These are phyloP conservation scores for Pythium rhizo-oryzae DNA, from an alignment of 352 stramenopile species.

Conservation along the genomic window DNA sequence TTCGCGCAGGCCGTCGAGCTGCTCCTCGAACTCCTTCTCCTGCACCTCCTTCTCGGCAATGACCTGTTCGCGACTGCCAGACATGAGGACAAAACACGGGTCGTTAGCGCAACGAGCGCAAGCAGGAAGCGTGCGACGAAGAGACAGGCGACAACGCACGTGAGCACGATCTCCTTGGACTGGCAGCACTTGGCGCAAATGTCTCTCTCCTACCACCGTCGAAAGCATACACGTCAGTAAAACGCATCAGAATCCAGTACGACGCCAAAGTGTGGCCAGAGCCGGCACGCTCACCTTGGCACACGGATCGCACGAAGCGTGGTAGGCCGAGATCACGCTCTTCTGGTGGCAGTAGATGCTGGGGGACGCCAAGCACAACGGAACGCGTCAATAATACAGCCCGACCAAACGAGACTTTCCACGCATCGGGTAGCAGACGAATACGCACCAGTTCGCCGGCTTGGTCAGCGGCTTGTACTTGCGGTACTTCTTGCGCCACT, in stretches of 20 bases:
- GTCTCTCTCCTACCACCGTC: conserved; percentile 52
- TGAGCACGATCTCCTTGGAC: conserved; percentile 72
- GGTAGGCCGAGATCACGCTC: conserved; percentile 94
- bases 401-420: too few relatives aligned
- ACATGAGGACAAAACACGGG: too few relatives aligned
- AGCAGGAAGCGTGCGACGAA: too few relatives aligned
- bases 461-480: conserved; percentile 98
- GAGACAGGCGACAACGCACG: too few relatives aligned
- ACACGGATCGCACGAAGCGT: conserved; percentile 93
- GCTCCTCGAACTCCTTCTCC: conserved; percentile 51
- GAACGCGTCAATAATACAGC: not conserved
- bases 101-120: too few relatives aligned
- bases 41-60: conserved; percentile 46
- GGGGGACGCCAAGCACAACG: conserved; percentile 17
- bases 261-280: not conserved
- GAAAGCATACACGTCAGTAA: conserved; percentile 1
- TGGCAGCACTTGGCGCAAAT: conserved; percentile 91
- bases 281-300: conserved; percentile 51
- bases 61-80: conserved; percentile 62
- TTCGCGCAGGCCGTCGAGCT: conserved; percentile 72
- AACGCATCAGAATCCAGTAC: too few relatives aligned
- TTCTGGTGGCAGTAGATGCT: conserved; percentile 93
- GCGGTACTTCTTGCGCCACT: conserved; percentile 99
- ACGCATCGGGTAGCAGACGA: too few relatives aligned
- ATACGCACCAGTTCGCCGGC: conserved; percentile 87